phyloP scores from a whole-genome alignment of 2,329 filamentous ascomycete genomes.

The Microascus cirrosus region DNA sequence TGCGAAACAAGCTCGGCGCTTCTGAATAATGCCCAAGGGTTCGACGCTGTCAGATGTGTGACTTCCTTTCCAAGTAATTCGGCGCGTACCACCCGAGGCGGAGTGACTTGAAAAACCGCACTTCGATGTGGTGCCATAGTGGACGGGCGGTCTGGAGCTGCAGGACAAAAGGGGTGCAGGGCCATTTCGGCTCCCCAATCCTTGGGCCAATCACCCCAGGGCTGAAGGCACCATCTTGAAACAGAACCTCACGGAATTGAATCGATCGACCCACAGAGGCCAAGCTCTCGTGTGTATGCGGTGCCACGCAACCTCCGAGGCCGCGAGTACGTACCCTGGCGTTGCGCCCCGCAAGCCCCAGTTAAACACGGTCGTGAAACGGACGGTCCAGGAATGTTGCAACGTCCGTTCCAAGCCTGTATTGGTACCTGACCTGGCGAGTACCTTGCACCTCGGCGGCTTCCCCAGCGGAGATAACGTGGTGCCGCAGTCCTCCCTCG shows the following conservation, averaged over 20 bases:
- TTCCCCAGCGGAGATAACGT: too few relatives aligned
- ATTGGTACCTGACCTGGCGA: background rate
- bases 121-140: too few relatives aligned
- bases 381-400: background rate
- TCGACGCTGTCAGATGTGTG: background rate
- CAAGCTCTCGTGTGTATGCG: background rate
- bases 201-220: constrained; percentile 7
- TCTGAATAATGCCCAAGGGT: background rate
- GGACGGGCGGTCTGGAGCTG: background rate
- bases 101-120: too few relatives aligned
- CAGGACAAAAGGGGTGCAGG: constrained; percentile 10
- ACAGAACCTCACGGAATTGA: constrained; percentile 10
- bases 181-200: background rate
- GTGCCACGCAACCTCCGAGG: background rate
- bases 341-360: background rate
- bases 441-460: background rate
- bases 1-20: background rate
- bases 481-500: too few relatives aligned
- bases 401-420: background rate
- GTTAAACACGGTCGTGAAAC: background rate
- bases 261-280: background rate
- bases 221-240: constrained; percentile 7
- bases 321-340: background rate
- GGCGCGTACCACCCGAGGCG: too few relatives aligned
- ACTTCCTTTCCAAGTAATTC: too few relatives aligned